Evolutionary conservation across 805 yeast genomes (phyloP).

Genomic region (Yarrowia porcina): DNA sequence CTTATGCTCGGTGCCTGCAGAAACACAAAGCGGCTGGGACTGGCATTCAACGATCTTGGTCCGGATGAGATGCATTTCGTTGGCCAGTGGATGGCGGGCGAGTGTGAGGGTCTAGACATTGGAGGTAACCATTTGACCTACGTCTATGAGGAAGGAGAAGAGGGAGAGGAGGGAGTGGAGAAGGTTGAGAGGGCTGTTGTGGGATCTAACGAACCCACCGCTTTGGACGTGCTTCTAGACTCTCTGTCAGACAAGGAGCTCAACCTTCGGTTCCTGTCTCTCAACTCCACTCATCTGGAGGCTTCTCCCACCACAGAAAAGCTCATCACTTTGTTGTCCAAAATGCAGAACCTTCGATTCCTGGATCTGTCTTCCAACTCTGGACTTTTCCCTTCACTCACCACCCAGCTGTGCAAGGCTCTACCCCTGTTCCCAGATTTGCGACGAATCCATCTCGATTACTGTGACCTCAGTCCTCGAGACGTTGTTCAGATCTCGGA

Average conservation of each 20-base stretch:
- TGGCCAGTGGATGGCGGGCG: slow-evolving; percentile 53
- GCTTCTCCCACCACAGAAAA: slow-evolving; percentile 38
- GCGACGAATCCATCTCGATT: slow-evolving; percentile 67
- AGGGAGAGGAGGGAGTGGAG: not conserved
- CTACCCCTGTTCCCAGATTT: slow-evolving; percentile 67
- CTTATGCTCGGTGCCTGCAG: slow-evolving; percentile 60
- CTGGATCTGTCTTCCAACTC: slow-evolving; percentile 74
- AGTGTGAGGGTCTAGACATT: slow-evolving; percentile 68
- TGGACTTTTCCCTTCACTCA: slow-evolving; percentile 59
- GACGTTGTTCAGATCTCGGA: slow-evolving; percentile 61
- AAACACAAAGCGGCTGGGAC: slow-evolving; percentile 62
- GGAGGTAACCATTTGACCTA: slow-evolving; percentile 66
- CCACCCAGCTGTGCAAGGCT: slow-evolving; percentile 55
- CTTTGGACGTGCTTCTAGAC: slow-evolving; percentile 30
- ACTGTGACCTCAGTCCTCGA: slow-evolving; percentile 55
- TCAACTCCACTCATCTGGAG: slow-evolving; percentile 59
- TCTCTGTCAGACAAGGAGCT: slow-evolving; percentile 30
- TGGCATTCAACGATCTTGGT: slow-evolving; percentile 69
- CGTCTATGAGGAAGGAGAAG: not conserved
- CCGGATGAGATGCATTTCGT: slow-evolving; percentile 56
- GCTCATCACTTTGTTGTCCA: slow-evolving; percentile 49
- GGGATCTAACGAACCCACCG: slow-evolving; percentile 29
- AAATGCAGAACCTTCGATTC: slow-evolving; percentile 56
- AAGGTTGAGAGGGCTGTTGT: not conserved
- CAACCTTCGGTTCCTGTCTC: slow-evolving; percentile 50